Evolutionary conservation across 2,329 filamentous ascomycete genomes (phyloP).

Genomic region (Paecilomyces niveus): DNA sequence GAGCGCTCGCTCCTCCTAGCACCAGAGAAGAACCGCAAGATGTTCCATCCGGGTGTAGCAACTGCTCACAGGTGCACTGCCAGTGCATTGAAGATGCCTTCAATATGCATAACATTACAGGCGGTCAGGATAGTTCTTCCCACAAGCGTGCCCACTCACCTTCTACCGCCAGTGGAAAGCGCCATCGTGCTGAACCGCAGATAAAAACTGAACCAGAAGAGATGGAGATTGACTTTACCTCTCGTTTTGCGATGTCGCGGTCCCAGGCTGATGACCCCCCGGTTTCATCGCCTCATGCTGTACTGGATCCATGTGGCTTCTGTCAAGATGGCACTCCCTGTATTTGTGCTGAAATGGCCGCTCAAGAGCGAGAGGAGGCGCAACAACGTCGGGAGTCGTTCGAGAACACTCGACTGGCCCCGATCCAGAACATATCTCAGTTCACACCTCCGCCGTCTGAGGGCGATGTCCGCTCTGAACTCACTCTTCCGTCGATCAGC

Average conservation of each 20-base stretch:
- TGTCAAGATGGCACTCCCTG: slow-evolving; percentile 77
- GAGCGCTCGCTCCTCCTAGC: slow-evolving; percentile 2
- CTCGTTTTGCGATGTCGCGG: slow-evolving; percentile 49
- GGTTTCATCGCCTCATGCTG: slow-evolving; percentile 26
- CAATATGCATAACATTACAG: slow-evolving; percentile 31
- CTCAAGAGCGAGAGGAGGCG: slow-evolving; percentile 30
- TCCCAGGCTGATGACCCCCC: slow-evolving; percentile 13
- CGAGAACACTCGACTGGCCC: slow-evolving; percentile 34
- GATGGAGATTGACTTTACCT: slow-evolving; percentile 69
- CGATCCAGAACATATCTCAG: slow-evolving; percentile 40
- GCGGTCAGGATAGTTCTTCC: slow-evolving; percentile 28
- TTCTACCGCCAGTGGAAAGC: slow-evolving; percentile 40
- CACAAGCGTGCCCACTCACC: slow-evolving; percentile 31
- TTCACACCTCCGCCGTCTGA: slow-evolving; percentile 49
- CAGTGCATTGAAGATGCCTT: slow-evolving; percentile 54
- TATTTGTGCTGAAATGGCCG: slow-evolving; percentile 64
- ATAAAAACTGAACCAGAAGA: slow-evolving; percentile 41
- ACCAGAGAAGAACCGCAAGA: slow-evolving; percentile 18
- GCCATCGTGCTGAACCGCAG: slow-evolving; percentile 44
- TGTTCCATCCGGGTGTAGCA: slow-evolving; percentile 55
- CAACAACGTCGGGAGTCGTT: slow-evolving; percentile 37
- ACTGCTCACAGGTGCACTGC: slow-evolving; percentile 58
- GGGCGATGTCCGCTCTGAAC: slow-evolving; percentile 51
- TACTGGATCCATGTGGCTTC: slow-evolving; percentile 70
- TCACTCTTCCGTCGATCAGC: slow-evolving; percentile 34